Base-by-base conservation (phyloP, 2,329 filamentous ascomycete genomes). In the Phoma sp. region DNA sequence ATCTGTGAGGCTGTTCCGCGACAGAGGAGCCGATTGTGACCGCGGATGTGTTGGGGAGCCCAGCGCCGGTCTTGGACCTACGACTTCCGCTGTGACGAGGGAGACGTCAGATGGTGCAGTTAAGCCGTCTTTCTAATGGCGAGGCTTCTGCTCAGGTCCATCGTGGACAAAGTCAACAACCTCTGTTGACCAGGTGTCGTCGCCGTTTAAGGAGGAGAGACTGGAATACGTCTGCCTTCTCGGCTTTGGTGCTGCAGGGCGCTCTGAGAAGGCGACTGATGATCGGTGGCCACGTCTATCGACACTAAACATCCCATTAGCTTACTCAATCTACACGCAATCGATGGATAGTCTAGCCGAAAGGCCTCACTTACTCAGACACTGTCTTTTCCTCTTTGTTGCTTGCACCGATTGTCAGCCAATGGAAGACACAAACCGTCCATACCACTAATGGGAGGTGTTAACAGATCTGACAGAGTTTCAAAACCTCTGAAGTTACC, bases 391-490 rank as follows among this genome's bases (percentile, higher is more conserved):
- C 18, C 11, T 43, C 29, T 8, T 8, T 14, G 14, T 62, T 9
- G 55, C 47, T 18, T 71, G 65, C 62, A 14, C 68, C 65, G 7
- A 66, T 27, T 0, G 70, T 73, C n/a, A 75, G 62, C 72, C 72
- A 75, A 43, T 75, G 71, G 7, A 75, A 60, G 7, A 75, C 58
- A 13, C 55, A 55, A 1, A 69, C 68, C 5, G 67, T 62, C 71
- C 70, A 75, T 4, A 72, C 74, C 1, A 75, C 73, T 75, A 18
- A 33, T 8, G 8, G 27, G 30, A 0, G 35, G 4, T 11, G 30
- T 45, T 11, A 45, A 30, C 7, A 27, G 10, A 6, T 24, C 3
- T 11, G 3, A 9, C 14, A 4, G 7, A 22, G 23, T 5, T 25
- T 5, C 1, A 18, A 4, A 3, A 7, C 13, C 3, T 18, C 4